Evolutionary conservation across 1,284 basidiomycete genomes (phyloP).

Genomic region (Cryptococcus deneoformans): DNA sequence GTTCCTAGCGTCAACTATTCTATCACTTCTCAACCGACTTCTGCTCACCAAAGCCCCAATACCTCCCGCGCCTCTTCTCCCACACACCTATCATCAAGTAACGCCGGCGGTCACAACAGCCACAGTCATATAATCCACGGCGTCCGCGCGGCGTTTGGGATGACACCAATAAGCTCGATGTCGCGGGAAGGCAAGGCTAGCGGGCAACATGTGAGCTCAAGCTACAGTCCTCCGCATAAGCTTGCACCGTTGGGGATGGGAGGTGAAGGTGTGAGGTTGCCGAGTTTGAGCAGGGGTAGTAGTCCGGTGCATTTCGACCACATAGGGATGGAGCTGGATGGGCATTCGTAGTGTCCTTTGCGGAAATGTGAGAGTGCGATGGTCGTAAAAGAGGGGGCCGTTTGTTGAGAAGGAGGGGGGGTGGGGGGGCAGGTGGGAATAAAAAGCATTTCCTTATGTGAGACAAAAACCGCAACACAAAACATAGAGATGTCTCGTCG

Average conservation of each 20-base stretch:
- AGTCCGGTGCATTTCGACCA: slow-evolving; percentile 26
- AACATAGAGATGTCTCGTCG: slow-evolving; percentile 1
- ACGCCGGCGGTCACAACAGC: slow-evolving; percentile 11
- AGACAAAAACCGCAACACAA: not conserved
- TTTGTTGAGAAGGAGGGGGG: not conserved
- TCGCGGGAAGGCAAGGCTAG: not conserved
- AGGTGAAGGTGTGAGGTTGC: slow-evolving; percentile 16
- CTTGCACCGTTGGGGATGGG: slow-evolving; percentile 32
- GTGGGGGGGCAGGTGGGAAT: not conserved
- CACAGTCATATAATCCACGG: slow-evolving; percentile 53
- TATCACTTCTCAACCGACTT: slow-evolving; percentile 33
- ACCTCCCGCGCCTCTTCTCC: slow-evolving; percentile 44
- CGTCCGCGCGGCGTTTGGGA: slow-evolving; percentile 78
- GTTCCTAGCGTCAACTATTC: slow-evolving; percentile 33
- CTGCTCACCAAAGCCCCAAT: slow-evolving; percentile 39
- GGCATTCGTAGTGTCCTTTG: slow-evolving; percentile 15
- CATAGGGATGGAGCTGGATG: slow-evolving; percentile 34
- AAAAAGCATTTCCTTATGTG: not conserved
- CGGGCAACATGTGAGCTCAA: slow-evolving; percentile 3
- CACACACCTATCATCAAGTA: slow-evolving; percentile 16
- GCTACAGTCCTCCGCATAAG: slow-evolving; percentile 22
- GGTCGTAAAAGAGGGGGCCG: not conserved
- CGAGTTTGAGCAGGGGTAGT: slow-evolving; percentile 32
- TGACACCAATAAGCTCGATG: slow-evolving; percentile 66
- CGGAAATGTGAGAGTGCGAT: not conserved